These are phyloP conservation scores for Podospora didyma DNA, from an alignment of 495 filamentous ascomycete species.

Conservation along the genomic window DNA sequence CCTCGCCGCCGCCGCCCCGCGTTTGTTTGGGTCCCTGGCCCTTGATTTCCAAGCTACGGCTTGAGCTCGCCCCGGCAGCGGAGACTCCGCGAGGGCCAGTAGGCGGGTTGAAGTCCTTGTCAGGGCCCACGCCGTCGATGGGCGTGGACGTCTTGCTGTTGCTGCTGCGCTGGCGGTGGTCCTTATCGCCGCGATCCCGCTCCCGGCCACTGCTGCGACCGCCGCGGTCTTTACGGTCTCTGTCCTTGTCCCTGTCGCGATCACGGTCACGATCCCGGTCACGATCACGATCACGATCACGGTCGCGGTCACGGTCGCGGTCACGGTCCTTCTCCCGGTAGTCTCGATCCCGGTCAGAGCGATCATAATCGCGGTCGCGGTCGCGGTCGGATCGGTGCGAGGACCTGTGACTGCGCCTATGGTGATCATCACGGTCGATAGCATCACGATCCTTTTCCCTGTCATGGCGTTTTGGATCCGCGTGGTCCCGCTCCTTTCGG, in stretches of 20 bases:
- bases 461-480: constrained; percentile 35
- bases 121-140: not conserved
- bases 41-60: constrained; percentile 35
- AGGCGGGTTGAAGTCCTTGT: constrained; percentile 32
- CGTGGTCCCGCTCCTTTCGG: constrained; percentile 36
- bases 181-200: constrained; percentile 45
- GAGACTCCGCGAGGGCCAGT: constrained; percentile 38
- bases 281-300: constrained; percentile 41
- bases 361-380: constrained; percentile 40
- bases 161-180: constrained; percentile 42
- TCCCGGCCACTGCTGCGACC: constrained; percentile 34
- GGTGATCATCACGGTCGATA: constrained; percentile 31
- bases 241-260: constrained; percentile 33
- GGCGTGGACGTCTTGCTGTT: constrained; percentile 41
- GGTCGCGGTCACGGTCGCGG: constrained; percentile 41
- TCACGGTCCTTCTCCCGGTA: too few relatives aligned
- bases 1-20: constrained; percentile 17
- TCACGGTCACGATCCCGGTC: constrained; percentile 41
- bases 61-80: constrained; percentile 5
- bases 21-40: constrained; percentile 19
- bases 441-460: constrained; percentile 28
- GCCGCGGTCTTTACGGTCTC: constrained; percentile 35
- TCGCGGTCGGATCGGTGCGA: constrained; percentile 48
- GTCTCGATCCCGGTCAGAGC: constrained; percentile 40
- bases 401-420: constrained; percentile 38